Evolutionary conservation across 257 asterid genomes (phyloP).

Genomic region (Solanum okadae): DNA sequence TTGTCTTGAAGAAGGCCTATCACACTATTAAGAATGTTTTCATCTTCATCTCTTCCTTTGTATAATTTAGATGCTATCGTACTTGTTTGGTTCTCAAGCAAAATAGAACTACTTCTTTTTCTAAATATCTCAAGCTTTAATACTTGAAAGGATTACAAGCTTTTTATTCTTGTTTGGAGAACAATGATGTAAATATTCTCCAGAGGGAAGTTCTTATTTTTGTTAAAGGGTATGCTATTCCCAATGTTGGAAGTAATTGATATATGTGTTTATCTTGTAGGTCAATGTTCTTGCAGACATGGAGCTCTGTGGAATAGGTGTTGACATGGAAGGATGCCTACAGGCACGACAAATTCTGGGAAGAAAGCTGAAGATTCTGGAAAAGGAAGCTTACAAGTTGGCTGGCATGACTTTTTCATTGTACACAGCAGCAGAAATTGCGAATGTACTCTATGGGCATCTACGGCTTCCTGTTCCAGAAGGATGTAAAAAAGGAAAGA

Average conservation of each 20-base stretch:
- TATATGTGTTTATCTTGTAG: conserved; percentile 28
- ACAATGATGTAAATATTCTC: neutral
- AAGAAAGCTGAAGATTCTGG: conserved; percentile 64
- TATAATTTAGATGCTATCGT: neutral
- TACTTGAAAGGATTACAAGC: neutral
- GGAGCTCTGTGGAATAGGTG: conserved; percentile 95
- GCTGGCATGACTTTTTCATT: conserved; percentile 89
- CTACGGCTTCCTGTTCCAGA: conserved; percentile 89
- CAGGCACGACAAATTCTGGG: conserved; percentile 65
- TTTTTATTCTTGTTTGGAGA: neutral
- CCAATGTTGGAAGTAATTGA: neutral
- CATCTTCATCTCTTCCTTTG: neutral
- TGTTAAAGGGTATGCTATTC: neutral
- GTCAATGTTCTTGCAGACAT: conserved; percentile 81
- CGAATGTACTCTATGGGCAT: conserved; percentile 77
- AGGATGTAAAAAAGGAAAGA: conserved; percentile 55
- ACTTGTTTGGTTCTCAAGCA: neutral
- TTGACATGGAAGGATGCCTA: conserved; percentile 96
- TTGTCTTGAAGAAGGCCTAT: neutral
- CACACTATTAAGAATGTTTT: neutral
- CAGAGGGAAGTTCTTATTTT: neutral
- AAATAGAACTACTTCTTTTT: neutral
- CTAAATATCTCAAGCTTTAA: neutral
- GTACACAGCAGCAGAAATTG: conserved; percentile 86
- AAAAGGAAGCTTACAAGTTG: conserved; percentile 72